Evolutionary conservation across 1,139 yeast genomes (phyloP), one percentile per base, ranked within the genome.

Genomic region (Komagataea norvegica): DNA sequence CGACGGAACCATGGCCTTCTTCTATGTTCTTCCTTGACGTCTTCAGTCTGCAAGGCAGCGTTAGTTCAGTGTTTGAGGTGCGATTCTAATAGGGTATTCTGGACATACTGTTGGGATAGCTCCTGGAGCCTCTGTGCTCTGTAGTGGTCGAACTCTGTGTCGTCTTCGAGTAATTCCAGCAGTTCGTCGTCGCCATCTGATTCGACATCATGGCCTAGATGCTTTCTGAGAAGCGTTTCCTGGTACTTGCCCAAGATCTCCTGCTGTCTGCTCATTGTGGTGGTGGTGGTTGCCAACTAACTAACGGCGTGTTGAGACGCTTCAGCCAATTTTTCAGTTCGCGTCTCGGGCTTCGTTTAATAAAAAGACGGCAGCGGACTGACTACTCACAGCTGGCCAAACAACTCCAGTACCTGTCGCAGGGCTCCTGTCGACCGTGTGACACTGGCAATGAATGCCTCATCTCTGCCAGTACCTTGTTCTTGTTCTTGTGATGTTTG

Each of bases 81-180:
- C n/a, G n/a, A n/a, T n/a, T n/a, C n/a, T n/a, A n/a, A n/a, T n/a
- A n/a, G n/a, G n/a, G n/a, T n/a, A n/a, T n/a, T n/a, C n/a, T n/a
- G n/a, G 4, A 38, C 56, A 18, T 30, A 53, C 74, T 54, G 68
- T 46, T 43, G 65, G 44, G 57, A 73, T 68, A 89, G 68, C 33
- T 81, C 75, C 19, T 68, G 60, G 38, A 84, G 67, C 54, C 93
- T 93, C 29, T 67, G 63, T 51, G 79, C 74, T 50, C 96, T 69
- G 59, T 88, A 88, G 21, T 75, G 80, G 54, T 85, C 84, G 40
- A 86, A 65, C 48, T 84, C 86, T 16, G 76, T 74, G 56, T 86
- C 87, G 49, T 85, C 76, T 46, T 56, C 77, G 24, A 94, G 62
- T 18, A 76, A 67, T 37, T 70, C 68, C 25, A 77, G 59, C 32